Conservation (phyloP, 768 basidiomycete genomes). For the Kwoniella sp. region DNA sequence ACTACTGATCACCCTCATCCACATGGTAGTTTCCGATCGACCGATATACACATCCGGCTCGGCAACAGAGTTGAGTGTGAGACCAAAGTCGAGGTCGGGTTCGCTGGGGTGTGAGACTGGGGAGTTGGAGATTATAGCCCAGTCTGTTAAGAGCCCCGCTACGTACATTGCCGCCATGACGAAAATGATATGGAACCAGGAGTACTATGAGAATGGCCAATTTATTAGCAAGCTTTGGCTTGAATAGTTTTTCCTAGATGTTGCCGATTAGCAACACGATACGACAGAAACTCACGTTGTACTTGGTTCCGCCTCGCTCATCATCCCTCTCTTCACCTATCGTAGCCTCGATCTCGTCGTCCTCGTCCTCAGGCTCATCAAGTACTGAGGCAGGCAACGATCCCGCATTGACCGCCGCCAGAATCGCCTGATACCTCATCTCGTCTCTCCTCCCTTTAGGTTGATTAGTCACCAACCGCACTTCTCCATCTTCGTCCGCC, state of each 20-base stretch:
- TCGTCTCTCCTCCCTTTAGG: conserved; percentile 75
- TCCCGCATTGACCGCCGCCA: conserved; percentile 95
- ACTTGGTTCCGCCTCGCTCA: conserved; percentile 88
- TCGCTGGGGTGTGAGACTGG: conserved; percentile 47
- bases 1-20: conserved; percentile 95
- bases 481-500: conserved; percentile 62
- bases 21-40: conserved; percentile 94
- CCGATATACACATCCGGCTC: conserved; percentile 77
- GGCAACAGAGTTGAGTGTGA: conserved; percentile 22
- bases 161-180: conserved; percentile 96
- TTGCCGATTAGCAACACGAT: too few relatives aligned
- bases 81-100: not conserved
- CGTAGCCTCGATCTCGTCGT: conserved; percentile 57
- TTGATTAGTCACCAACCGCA: conserved; percentile 71
- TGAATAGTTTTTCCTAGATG: too few relatives aligned
- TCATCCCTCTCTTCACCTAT: conserved; percentile 81
- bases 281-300: conserved; percentile 91
- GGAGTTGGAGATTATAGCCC: conserved; percentile 59
- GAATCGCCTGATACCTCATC: conserved; percentile 86
- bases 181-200: conserved; percentile 99
- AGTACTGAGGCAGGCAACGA: conserved; percentile 92
- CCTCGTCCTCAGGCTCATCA: conserved; percentile 74
- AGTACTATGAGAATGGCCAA: conserved; percentile 78
- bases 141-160: conserved; percentile 93
- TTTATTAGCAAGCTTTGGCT: too few relatives aligned